Base-by-base conservation (phyloP, 805 yeast genomes). In the Sungouiozyma intestinalis region DNA sequence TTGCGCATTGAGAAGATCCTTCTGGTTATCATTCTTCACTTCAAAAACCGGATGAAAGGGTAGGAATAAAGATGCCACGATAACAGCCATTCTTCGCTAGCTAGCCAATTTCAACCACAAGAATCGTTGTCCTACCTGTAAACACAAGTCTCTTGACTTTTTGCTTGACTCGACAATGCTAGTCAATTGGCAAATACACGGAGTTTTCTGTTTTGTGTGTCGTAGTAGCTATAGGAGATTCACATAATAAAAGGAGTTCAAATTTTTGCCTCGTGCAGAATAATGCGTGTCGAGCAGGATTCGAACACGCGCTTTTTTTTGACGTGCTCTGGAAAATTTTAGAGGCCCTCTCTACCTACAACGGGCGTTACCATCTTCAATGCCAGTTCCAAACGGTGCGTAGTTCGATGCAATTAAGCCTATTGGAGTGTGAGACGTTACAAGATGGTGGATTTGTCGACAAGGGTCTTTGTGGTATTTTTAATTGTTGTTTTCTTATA, bases 41-140 rank as follows among this genome's bases (percentile, higher is more conserved):
- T 66, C 65, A 49, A 68, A 66, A 48, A 81, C 84, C n/a, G 81
- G 86, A 3, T 86, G 79, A 53, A 77, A 77, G 2, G 92, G 92
- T 38, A 82, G 65, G 51, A 81, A 81, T 76, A 82, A 64, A 14
- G 90, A 78, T 14, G 83, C 87, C 20, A 82, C 74, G 35, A 79
- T 74, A 19, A 81, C 66, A 8, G 85, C 76, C 88, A 81, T 81
- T 19, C 29, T 24, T 24, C n/a, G n/a, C n/a, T n/a, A n/a, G n/a
- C n/a, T n/a, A n/a, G n/a, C n/a, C n/a, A n/a, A n/a, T n/a, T n/a
- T n/a, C n/a, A n/a, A n/a, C n/a, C n/a, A n/a, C n/a, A n/a, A n/a
- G n/a, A n/a, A n/a, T n/a, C n/a, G n/a, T n/a, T n/a, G n/a, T n/a
- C n/a, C n/a, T n/a, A n/a, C n/a, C n/a, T n/a, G n/a, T n/a, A n/a